A percentile compares a stretch with the other conserved stretches of the same genome.
Conservation (phyloP, 2,329 filamentous ascomycete genomes). For the Aspergillus sp. region DNA sequence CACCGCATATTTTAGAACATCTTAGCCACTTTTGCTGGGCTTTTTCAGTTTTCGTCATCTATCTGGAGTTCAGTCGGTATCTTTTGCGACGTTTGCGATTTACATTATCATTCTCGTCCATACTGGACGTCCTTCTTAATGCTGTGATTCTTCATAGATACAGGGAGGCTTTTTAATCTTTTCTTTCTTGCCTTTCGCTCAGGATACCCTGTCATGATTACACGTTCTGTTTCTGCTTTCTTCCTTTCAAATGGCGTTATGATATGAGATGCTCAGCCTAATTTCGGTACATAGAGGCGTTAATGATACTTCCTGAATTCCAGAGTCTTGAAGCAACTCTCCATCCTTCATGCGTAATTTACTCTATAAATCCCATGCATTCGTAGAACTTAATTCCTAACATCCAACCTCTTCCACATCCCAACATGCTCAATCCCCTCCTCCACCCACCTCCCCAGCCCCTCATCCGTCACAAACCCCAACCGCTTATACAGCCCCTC, state of each 20-base stretch:
- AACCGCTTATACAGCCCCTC: conserved; percentile 66
- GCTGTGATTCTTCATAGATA: conserved; percentile 16
- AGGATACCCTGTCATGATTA: conserved; percentile 38
- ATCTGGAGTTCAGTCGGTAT: conserved; percentile 17
- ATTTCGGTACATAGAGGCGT: conserved; percentile 12
- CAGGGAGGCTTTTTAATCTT: conserved; percentile 11
- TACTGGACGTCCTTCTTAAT: conserved; percentile 7
- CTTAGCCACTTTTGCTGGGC: conserved; percentile 8
- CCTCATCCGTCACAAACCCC: conserved; percentile 73
- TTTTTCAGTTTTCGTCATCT: conserved; percentile 13
- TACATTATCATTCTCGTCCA: conserved; percentile 5
- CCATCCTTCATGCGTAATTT: not conserved
- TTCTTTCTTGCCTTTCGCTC: conserved; percentile 20
- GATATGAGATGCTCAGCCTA: conserved; percentile 5
- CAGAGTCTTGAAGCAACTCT: not conserved
- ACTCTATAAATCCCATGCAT: not conserved
- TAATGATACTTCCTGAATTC: conserved; percentile 4
- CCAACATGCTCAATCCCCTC: conserved; percentile 83
- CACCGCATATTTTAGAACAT: conserved; percentile 19
- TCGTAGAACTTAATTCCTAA: conserved; percentile 9
- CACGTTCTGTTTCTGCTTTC: conserved; percentile 15
- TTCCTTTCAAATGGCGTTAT: conserved; percentile 11
- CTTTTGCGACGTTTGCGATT: conserved; percentile 9
- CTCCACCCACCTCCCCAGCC: conserved; percentile 75
- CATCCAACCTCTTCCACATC: conserved; percentile 65